phyloP scores from a whole-genome alignment of 2,329 filamentous ascomycete genomes.

The Magnaporthiopsis incrustans region DNA sequence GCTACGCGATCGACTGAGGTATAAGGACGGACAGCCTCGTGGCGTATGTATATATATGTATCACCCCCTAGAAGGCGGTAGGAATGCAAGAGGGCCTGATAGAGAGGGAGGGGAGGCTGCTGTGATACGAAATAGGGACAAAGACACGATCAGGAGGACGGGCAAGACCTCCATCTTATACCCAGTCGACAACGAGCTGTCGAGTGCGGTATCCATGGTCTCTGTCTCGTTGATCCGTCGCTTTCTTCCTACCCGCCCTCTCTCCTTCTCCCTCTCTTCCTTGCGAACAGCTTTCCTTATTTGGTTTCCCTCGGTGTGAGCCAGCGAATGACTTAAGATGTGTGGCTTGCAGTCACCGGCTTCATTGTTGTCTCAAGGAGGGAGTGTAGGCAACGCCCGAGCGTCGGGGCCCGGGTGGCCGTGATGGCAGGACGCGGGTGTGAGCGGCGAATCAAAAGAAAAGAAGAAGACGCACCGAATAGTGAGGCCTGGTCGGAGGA shows the following conservation, averaged over 20 bases:
- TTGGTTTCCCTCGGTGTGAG: neutral
- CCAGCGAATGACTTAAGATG: neutral
- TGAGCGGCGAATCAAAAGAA: neutral
- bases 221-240: neutral
- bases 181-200: too few relatives aligned
- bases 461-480: neutral
- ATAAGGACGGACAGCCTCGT: neutral
- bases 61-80: neutral
- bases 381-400: neutral
- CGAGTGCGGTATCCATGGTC: neutral
- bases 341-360: neutral
- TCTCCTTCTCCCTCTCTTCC: neutral
- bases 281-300: neutral
- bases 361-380: neutral
- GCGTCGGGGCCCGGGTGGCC: too few relatives aligned
- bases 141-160: neutral
- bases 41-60: neutral
- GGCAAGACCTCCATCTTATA: neutral
- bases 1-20: neutral
- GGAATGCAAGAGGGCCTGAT: too few relatives aligned
- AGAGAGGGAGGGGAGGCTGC: neutral
- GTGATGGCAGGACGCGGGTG: neutral
- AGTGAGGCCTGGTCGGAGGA: neutral
- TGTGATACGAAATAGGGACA: neutral
- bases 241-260: neutral